These are phyloP conservation scores for Candida gigantensis DNA, from an alignment of 1,139 yeast genomes.

Conservation along the genomic window DNA sequence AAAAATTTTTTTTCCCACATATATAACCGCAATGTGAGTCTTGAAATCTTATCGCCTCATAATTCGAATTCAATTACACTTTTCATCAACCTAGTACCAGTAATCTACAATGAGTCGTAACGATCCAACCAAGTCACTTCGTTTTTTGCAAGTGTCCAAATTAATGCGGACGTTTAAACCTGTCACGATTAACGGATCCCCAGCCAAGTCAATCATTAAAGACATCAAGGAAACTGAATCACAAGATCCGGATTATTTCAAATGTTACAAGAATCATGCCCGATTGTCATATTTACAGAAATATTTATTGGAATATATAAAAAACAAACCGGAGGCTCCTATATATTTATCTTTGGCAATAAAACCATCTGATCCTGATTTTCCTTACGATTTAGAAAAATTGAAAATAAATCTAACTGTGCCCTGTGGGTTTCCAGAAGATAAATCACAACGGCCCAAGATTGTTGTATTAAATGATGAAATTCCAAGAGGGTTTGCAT, in stretches of 20 bases:
- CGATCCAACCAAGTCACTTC: slow-evolving; percentile 20
- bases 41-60: too few relatives aligned
- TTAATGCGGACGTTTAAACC: slow-evolving; percentile 29
- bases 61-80: too few relatives aligned
- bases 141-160: slow-evolving; percentile 27
- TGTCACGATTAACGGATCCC: slow-evolving; percentile 36
- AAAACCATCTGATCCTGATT: slow-evolving; percentile 73
- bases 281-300: slow-evolving; percentile 17
- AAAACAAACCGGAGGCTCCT: slow-evolving; percentile 19
- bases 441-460: slow-evolving; percentile 34
- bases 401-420: slow-evolving; percentile 54
- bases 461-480: slow-evolving; percentile 61
- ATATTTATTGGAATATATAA: slow-evolving; percentile 20
- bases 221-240: slow-evolving; percentile 17
- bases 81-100: too few relatives aligned
- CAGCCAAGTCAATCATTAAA: slow-evolving; percentile 21
- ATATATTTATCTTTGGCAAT: slow-evolving; percentile 38
- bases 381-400: slow-evolving; percentile 61
- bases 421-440: slow-evolving; percentile 57
- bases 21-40: too few relatives aligned
- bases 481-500: slow-evolving; percentile 71
- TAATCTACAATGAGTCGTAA: slow-evolving; percentile 4
- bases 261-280: slow-evolving; percentile 13
- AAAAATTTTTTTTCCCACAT: not conserved
- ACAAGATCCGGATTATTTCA: slow-evolving; percentile 12